Evolutionary conservation across 345 rosid genomes (phyloP), one percentile per base, ranked within the genome.

Genomic region (Hypericum perforatum): DNA sequence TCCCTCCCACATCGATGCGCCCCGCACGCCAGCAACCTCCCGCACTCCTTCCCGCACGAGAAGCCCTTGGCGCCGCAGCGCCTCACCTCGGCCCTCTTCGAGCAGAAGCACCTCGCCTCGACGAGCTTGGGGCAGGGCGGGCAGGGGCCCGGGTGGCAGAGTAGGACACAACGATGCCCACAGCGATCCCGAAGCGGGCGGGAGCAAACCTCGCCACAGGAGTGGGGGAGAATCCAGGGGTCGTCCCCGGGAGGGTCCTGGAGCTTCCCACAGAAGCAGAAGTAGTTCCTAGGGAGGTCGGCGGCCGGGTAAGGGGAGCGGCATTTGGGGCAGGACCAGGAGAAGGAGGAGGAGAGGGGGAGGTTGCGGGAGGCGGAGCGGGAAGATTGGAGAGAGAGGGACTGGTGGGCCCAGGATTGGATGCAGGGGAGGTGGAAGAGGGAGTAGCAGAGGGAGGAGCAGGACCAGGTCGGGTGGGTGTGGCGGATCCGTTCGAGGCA

Each of bases 141-240:
- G 63, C 95, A 85, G 16, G 96, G 90, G 7, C 96, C 98, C 1
- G 98, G 96, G 49, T 91, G 98, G 41, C 88, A 87, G 9, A 91
- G 66, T 6, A 91, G 66, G 61, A 91, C 68, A 47, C 98, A 87
- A 52, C 65, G 73, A 57, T 91, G 96, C 3, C 96, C 96, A 32
- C 95, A 91, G 16, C 70, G 71, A 46, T 76, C 53, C 49, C 74
- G 74, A 75, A 91, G 63, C 8, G 80, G 77, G 8, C 96, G 63
- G 16, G 70, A 56, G 48, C 98, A 87, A 13, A 91, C 68, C 60
- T 87, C 98, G 0, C 95, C 88, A 43, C 98, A 87, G 43, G 98
- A 91, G 67, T 91, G 98, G 3, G 98, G 96, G 42, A 87, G 51
- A 55, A 82, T 74, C 98, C 94, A 85, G 3, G 98, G 98, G 47